A percentile compares a stretch with the other conserved stretches of the same genome.
Evolutionary conservation across 768 basidiomycete species (phyloP).

Genomic region (Termitomyces sp.): DNA sequence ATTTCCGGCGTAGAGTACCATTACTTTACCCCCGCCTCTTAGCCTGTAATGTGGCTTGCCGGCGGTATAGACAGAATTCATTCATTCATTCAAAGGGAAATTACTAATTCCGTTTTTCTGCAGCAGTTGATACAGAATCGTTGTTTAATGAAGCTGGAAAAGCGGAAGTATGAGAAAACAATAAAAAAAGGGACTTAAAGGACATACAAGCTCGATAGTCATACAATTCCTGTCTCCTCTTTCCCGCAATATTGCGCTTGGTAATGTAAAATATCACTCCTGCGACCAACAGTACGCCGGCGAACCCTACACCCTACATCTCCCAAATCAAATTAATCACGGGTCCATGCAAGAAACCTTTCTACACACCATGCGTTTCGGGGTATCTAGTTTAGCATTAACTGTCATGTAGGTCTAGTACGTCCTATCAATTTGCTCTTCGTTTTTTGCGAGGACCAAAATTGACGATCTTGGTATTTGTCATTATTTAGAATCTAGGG

Average conservation of each 20-base stretch:
- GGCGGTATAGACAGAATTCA: too few relatives aligned
- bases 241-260: conserved; percentile 24
- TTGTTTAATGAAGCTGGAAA: not conserved
- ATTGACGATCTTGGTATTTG: conserved; percentile 1
- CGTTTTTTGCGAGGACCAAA: not conserved
- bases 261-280: conserved; percentile 27
- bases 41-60: too few relatives aligned
- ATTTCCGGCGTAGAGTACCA: too few relatives aligned
- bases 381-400: conserved; percentile 14
- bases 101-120: not conserved
- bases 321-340: not conserved
- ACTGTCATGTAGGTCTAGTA: conserved; percentile 1
- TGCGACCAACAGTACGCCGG: conserved; percentile 23
- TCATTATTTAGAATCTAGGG: not conserved
- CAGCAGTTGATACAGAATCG: not conserved
- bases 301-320: conserved; percentile 22
- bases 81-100: too few relatives aligned
- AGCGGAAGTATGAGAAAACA: not conserved
- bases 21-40: too few relatives aligned
- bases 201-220: conserved; percentile 23
- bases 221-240: conserved; percentile 27
- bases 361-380: conserved; percentile 14
- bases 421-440: not conserved
- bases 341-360: not conserved
- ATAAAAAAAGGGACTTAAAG: not conserved